Evolutionary conservation across 139 green algal species (phyloP), one percentile per base, ranked within the genome.

Genomic region (Micractinium sp.): DNA sequence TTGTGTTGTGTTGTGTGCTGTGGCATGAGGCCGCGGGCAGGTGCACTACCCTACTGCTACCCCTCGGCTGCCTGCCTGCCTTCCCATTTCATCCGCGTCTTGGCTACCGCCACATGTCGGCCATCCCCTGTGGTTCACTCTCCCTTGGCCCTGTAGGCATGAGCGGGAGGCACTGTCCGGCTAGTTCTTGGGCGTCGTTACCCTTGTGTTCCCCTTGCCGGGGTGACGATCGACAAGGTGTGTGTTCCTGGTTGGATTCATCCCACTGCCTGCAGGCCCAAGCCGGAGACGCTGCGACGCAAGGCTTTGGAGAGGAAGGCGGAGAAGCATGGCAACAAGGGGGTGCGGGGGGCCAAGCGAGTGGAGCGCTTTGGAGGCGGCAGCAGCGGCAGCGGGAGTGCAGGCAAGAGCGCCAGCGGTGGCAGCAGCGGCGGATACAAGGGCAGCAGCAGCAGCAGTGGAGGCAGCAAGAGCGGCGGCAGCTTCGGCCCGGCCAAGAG

Each of bases 271-370:
- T 53, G 76, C 90, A 91, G 90, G 56, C 89, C 90, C 33, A 96
- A 94, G 89, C 85, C 90, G 18, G 92, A 94, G 71, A 94, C 91
- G 35, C 73, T 93, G 41, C 38, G 71, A 33, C 69, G 87, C 61
- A 84, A 78, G 38, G 79, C 71, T 1, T 41, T 77, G 3, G 90
- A 94, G 23, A 82, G 63, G 23, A 91, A 91, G 36, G 93, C 88
- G 16, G 91, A 85, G 31, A 75, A 85, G 60, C 71, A 84, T 33
- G 27, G 39, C 27, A 63, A 74, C 20, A 90, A 87, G 53, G 91
- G 92, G 15, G 36, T 87, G 2, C 85, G 93, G 0, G 93, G 93
- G 27, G 92, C 89, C 27, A 86, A 90, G 22, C 88, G 92, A 36
- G 69, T 90, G 33, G 81, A 91, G 35, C 29, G 86, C 29, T 73